Evolutionary conservation across 371 early-diverging fungal species (phyloP), one percentile per base, ranked within the genome.

Genomic region (Smittium culicis): DNA sequence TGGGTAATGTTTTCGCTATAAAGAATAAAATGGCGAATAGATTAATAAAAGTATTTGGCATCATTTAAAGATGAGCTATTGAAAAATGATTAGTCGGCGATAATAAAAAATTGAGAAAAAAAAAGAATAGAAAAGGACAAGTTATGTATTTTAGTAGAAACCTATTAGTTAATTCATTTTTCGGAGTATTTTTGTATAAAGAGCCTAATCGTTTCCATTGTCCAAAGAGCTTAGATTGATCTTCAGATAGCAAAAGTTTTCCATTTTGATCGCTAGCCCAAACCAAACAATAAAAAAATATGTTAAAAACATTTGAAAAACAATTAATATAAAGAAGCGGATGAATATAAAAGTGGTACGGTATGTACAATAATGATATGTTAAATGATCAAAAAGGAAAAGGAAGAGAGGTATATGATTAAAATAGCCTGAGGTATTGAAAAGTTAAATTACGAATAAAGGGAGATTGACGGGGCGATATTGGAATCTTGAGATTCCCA

Each of bases 191-290:
- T 83, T 16, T 86, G 85, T 34, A 87, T 82, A 32, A 80, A 63
- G 27, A 85, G 17, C 80, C 77, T 2, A 90, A 88, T 14, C 94
- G 81, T 70, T 83, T 87, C 94, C 94, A 94, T 16, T 81, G 82
- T 58, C 84, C 86, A 74, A 90, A 88, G 59, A 82, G 82, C 5
- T 78, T 80, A 60, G 71, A 75, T 71, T 94, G 94, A 67, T 86
- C 85, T 30, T 79, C 74, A 0, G 92, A 91, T 58, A 93, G 74
- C n/a, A 76, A 71, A 28, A 90, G 76, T 59, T 83, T 78, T 0
- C 94, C 94, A 71, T 91, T 90, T 20, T 85, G 70, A 60, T 77
- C 77, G 1, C 68, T 70, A 58, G 71, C 74, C n/a, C 61, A 54
- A 20, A 60, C 68, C 1, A 16, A 83, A 69, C 88, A 85, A 2